These are phyloP conservation scores for Quercus agrifolia DNA, from an alignment of 306 rosid species.

Conservation along the genomic window DNA sequence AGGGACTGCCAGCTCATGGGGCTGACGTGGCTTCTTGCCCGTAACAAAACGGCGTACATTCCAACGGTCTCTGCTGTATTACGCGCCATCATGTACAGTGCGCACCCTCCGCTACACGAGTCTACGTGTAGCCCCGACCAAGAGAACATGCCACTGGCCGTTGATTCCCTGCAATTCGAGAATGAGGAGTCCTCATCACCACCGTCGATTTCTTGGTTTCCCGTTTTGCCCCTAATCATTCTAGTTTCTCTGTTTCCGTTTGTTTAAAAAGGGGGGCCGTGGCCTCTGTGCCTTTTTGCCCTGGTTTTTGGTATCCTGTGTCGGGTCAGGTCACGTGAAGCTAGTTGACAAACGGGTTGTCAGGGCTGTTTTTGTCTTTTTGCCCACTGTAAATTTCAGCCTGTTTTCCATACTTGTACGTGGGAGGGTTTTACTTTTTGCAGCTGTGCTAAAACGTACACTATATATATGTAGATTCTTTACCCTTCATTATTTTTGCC, in stretches of 20 bases:
- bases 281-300: background rate
- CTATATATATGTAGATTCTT: too few species aligned
- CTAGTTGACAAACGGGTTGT: conserved; percentile 50
- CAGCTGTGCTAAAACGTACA: background rate
- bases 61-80: conserved; percentile 96
- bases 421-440: background rate
- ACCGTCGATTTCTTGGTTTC: conserved; percentile 30
- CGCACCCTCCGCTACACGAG: conserved; percentile 62
- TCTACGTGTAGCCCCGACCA: conserved; percentile 94
- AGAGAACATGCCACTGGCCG: conserved; percentile 99
- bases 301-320: conserved; percentile 34
- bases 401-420: background rate
- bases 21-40: conserved; percentile 81
- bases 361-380: conserved; percentile 36
- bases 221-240: conserved; percentile 50
- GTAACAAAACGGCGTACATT: conserved; percentile 87
- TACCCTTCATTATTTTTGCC: too few species aligned
- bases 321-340: conserved; percentile 59
- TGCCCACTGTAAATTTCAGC: conserved; percentile 49
- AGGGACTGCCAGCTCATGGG: conserved; percentile 98
- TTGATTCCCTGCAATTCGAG: conserved; percentile 81
- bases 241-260: conserved; percentile 22
- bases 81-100: conserved; percentile 93
- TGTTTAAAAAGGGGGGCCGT: conserved; percentile 7
- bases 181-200: conserved; percentile 35